Percentiles rank a stretch among this genome's conserved stretches.
phyloP scores from a whole-genome alignment of 805 yeast genomes.

The Nakazawaea ishiwadae region DNA sequence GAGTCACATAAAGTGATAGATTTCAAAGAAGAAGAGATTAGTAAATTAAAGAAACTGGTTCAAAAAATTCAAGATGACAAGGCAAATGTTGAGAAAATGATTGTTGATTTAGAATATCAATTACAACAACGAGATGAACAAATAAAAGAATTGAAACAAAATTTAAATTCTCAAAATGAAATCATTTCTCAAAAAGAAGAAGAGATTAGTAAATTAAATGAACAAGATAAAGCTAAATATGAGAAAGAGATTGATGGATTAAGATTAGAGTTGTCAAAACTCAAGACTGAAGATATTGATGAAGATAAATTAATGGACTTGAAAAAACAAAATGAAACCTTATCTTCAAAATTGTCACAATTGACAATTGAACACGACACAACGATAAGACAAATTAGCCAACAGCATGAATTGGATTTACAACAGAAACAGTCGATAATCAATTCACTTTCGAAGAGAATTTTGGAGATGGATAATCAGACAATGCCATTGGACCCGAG shows the following conservation, averaged over 20 bases:
- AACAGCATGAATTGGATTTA: constrained; percentile 6
- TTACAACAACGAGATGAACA: background rate
- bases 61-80: background rate
- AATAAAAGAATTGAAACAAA: background rate
- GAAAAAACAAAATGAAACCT: constrained; percentile 18
- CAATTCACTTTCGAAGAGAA: constrained; percentile 6
- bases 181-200: background rate
- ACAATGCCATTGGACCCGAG: background rate
- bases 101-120: background rate
- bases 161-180: background rate
- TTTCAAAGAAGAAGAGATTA: constrained; percentile 7
- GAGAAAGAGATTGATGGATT: background rate
- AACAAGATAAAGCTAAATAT: background rate
- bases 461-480: constrained; percentile 3
- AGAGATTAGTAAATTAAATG: background rate
- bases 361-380: constrained; percentile 13
- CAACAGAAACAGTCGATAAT: constrained; percentile 2
- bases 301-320: constrained; percentile 7
- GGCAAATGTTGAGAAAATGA: background rate
- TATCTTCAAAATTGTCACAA: constrained; percentile 21
- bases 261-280: too few species aligned
- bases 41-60: background rate
- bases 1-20: constrained; percentile 1
- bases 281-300: background rate
- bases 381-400: background rate